These are phyloP conservation scores for Alternaria brassicae DNA, from an alignment of 2,329 filamentous ascomycete genomes.

Conservation along the genomic window DNA sequence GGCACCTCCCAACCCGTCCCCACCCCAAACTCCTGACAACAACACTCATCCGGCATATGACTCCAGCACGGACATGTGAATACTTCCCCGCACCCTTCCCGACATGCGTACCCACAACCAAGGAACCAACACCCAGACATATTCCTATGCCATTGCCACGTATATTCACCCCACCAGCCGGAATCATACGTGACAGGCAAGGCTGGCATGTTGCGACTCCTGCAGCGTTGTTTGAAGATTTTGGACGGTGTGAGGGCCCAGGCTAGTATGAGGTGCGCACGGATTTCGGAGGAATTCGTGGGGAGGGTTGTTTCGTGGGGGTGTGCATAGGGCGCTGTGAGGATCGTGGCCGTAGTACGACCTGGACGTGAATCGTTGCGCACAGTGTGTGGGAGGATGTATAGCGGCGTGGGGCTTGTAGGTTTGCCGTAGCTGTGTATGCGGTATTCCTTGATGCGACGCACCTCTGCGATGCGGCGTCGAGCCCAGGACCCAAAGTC, in stretches of 20 bases:
- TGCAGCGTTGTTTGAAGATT: background rate
- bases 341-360: background rate
- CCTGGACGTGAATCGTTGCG: background rate
- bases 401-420: background rate
- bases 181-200: slow-evolving; percentile 2
- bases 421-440: background rate
- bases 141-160: slow-evolving; percentile 23
- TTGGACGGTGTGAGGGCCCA: background rate
- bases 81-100: background rate
- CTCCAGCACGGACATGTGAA: slow-evolving; percentile 6
- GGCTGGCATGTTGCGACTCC: background rate
- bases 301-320: slow-evolving; percentile 12
- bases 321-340: background rate
- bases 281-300: slow-evolving; percentile 3
- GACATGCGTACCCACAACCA: background rate
- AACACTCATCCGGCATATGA: background rate
- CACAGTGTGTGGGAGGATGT: background rate
- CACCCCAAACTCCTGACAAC: slow-evolving; percentile 9
- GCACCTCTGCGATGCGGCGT: slow-evolving; percentile 18
- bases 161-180: slow-evolving; percentile 14
- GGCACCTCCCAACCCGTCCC: background rate
- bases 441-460: slow-evolving; percentile 14
- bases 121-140: slow-evolving; percentile 16
- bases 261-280: slow-evolving; percentile 1
- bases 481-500: slow-evolving; percentile 15